Evolutionary conservation across 768 basidiomycete genomes (phyloP).

Genomic region (Coprinellus micaceus): DNA sequence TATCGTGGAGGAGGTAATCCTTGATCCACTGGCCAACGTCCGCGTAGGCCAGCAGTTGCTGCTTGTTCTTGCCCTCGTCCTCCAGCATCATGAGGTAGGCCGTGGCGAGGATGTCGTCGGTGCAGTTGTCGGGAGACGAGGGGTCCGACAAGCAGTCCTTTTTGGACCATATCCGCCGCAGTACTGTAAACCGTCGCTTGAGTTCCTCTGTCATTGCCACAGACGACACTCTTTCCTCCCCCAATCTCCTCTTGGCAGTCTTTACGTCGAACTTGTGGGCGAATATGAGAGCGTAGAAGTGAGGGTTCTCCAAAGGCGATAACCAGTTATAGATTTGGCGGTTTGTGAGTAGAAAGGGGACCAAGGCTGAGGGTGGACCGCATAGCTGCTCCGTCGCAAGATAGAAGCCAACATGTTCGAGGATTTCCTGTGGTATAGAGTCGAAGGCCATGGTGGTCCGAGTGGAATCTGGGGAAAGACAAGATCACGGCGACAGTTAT

Average conservation of each 20-base stretch:
- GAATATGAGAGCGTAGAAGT: conserved; percentile 73
- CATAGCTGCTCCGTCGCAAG: conserved; percentile 47
- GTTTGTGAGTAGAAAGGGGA: conserved; percentile 53
- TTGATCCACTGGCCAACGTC: conserved; percentile 59
- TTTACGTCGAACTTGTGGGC: conserved; percentile 60
- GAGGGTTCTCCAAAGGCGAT: conserved; percentile 52
- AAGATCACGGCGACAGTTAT: conserved; percentile 1
- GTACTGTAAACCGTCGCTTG: conserved; percentile 50
- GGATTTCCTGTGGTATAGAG: conserved; percentile 68
- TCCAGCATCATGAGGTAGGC: conserved; percentile 79
- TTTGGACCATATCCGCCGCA: conserved; percentile 54
- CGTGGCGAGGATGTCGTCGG: conserved; percentile 56
- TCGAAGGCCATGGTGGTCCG: conserved; percentile 34
- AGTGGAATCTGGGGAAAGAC: neutral
- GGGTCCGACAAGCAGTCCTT: conserved; percentile 27
- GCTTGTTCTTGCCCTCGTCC: conserved; percentile 70
- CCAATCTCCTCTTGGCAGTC: conserved; percentile 48
- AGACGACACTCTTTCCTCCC: conserved; percentile 36
- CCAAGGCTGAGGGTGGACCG: conserved; percentile 59
- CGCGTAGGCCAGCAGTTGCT: conserved; percentile 68
- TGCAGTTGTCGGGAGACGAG: neutral
- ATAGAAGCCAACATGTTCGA: conserved; percentile 75
- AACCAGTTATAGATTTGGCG: conserved; percentile 46
- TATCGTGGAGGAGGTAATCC: conserved; percentile 61
- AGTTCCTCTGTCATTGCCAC: conserved; percentile 58